Conservation (phyloP, 345 rosid genomes). For the Populus deltoides region DNA sequence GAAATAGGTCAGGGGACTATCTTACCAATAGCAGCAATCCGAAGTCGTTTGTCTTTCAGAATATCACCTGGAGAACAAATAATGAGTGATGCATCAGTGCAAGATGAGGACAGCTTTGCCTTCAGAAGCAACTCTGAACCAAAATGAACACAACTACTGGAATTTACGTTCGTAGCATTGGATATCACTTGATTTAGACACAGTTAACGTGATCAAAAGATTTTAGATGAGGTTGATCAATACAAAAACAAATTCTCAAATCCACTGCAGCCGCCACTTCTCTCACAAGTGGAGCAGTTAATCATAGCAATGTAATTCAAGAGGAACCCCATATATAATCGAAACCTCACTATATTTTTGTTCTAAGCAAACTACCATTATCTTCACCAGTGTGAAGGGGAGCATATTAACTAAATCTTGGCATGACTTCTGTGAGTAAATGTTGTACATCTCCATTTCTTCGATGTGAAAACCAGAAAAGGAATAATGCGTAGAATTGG, state of each 20-base stretch:
- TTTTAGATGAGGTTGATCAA: slow-evolving; percentile 31
- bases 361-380: background rate
- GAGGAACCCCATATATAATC: slow-evolving; percentile 43
- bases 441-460: background rate
- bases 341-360: slow-evolving; percentile 39
- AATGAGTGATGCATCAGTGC: too few species aligned
- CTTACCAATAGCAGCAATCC: too few species aligned
- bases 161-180: too few species aligned
- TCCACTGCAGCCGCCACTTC: slow-evolving; percentile 54
- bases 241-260: slow-evolving; percentile 48
- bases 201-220: slow-evolving; percentile 20
- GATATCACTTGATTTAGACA: too few species aligned
- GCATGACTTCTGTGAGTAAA: slow-evolving; percentile 28
- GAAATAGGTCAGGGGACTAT: too few species aligned
- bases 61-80: too few species aligned
- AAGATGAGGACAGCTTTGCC: too few species aligned
- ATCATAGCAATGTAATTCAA: slow-evolving; percentile 46
- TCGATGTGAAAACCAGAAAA: slow-evolving; percentile 41
- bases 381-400: slow-evolving; percentile 22
- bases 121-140: too few species aligned
- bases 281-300: slow-evolving; percentile 35
- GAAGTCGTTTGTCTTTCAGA: too few species aligned
- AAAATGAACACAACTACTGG: too few species aligned
- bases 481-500: slow-evolving; percentile 23
- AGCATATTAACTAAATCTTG: slow-evolving; percentile 17